Conservation (phyloP, 179 eudicot species). For the Gypsophila paniculata region DNA sequence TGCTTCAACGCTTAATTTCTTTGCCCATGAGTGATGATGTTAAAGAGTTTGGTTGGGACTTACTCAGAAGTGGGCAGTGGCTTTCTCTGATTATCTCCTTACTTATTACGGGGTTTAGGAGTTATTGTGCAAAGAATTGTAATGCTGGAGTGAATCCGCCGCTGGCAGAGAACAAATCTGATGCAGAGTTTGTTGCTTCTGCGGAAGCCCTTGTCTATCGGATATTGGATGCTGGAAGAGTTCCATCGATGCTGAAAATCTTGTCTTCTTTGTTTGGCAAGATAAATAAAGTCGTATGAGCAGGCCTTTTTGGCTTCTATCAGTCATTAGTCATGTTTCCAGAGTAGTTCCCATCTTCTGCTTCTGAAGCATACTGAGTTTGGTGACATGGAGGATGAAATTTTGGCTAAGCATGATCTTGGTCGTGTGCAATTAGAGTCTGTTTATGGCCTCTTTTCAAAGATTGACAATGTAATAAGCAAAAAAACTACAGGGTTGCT, state of each 20-base stretch:
- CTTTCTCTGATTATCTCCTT: constrained; percentile 62
- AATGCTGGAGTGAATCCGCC: constrained; percentile 31
- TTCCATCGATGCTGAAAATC: constrained; percentile 40
- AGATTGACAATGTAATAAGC: constrained; percentile 43
- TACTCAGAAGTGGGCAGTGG: constrained; percentile 71
- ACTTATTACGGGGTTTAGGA: constrained; percentile 47
- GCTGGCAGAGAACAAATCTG: constrained; percentile 43
- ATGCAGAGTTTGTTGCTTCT: constrained; percentile 48
- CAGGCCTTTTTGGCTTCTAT: constrained; percentile 55
- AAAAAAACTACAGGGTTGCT: constrained; percentile 53
- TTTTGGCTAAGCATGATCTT: constrained; percentile 42
- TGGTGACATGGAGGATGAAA: constrained; percentile 54
- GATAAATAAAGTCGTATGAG: constrained; percentile 52
- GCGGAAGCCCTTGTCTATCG: constrained; percentile 44
- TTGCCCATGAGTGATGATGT: constrained; percentile 37
- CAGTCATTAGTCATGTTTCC: constrained; percentile 27
- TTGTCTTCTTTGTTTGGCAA: constrained; percentile 57
- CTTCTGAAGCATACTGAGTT: constrained; percentile 64
- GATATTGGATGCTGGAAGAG: constrained; percentile 44
- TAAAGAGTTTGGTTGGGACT: constrained; percentile 65
- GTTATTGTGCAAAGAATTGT: constrained; percentile 41
- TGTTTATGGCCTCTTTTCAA: constrained; percentile 46
- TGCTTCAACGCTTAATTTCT: constrained; percentile 54
- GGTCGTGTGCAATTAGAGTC: constrained; percentile 45
- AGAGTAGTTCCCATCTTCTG: constrained; percentile 46